phyloP scores from a whole-genome alignment of 345 rosid genomes.

The Gossypium australe region DNA sequence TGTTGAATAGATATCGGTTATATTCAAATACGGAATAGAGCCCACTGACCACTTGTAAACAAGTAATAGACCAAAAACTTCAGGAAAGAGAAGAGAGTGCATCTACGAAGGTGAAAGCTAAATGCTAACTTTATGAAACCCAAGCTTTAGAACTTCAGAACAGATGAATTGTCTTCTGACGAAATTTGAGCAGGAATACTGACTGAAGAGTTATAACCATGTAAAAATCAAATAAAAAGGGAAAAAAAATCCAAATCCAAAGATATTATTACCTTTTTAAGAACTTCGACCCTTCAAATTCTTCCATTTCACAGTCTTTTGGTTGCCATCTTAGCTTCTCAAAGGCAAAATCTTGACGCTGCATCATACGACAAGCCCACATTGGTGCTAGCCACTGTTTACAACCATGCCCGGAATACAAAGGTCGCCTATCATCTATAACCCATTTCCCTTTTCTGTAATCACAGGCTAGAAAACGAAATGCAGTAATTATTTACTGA shows the following conservation, averaged over 20 bases:
- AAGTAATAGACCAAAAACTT: background rate
- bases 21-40: background rate
- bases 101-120: background rate
- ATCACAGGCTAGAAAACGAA: slow-evolving; percentile 43
- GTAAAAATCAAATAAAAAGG: background rate
- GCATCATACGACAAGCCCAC: slow-evolving; percentile 96
- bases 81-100: background rate
- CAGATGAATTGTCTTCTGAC: background rate
- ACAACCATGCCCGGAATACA: slow-evolving; percentile 78
- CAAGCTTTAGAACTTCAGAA: background rate
- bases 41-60: background rate
- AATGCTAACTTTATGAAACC: slow-evolving; percentile 3
- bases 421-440: slow-evolving; percentile 56
- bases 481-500: slow-evolving; percentile 10
- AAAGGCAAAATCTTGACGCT: slow-evolving; percentile 74
- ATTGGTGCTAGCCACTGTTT: slow-evolving; percentile 86
- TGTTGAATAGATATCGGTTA: background rate
- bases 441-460: slow-evolving; percentile 94
- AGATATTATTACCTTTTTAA: slow-evolving; percentile 49
- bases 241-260: slow-evolving; percentile 1
- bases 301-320: slow-evolving; percentile 72
- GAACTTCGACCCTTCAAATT: slow-evolving; percentile 67
- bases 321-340: slow-evolving; percentile 86
- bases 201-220: slow-evolving; percentile 1
- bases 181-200: background rate